Conservation (phyloP, 1,284 basidiomycete genomes). For the Irpex lacteus region DNA sequence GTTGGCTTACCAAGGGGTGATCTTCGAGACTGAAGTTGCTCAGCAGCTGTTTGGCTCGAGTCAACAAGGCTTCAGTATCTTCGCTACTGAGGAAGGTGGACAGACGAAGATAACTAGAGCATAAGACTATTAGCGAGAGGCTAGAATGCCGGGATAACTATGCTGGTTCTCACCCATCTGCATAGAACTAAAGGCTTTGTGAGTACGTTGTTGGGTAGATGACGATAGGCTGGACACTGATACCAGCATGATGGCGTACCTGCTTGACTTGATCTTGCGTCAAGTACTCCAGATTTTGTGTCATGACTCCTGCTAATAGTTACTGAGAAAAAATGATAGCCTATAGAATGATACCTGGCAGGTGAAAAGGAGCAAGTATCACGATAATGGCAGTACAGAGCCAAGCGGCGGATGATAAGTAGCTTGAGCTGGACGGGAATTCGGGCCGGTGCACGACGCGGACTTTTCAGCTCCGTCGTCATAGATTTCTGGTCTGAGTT, state of each 20-base stretch:
- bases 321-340: not conserved
- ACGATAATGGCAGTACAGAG: too few species aligned
- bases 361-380: too few species aligned
- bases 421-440: too few species aligned
- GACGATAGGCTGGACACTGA: too few species aligned
- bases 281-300: slow-evolving; percentile 37
- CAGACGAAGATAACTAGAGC: slow-evolving; percentile 73
- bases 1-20: slow-evolving; percentile 72
- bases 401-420: too few species aligned
- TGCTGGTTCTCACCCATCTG: slow-evolving; percentile 40
- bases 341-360: too few species aligned
- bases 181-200: slow-evolving; percentile 38
- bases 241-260: slow-evolving; percentile 26
- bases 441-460: too few species aligned
- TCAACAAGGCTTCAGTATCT: slow-evolving; percentile 63
- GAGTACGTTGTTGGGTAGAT: too few species aligned
- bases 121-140: not conserved
- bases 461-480: too few species aligned
- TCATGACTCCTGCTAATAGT: slow-evolving; percentile 9
- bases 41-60: slow-evolving; percentile 71
- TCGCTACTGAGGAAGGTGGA: slow-evolving; percentile 65
- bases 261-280: slow-evolving; percentile 50
- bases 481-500: too few species aligned
- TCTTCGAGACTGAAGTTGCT: slow-evolving; percentile 71
- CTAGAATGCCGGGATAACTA: not conserved